Evolutionary conservation across 2,329 filamentous ascomycete species (phyloP), one percentile per base, ranked within the genome.

Genomic region (Colletotrichum agaves): DNA sequence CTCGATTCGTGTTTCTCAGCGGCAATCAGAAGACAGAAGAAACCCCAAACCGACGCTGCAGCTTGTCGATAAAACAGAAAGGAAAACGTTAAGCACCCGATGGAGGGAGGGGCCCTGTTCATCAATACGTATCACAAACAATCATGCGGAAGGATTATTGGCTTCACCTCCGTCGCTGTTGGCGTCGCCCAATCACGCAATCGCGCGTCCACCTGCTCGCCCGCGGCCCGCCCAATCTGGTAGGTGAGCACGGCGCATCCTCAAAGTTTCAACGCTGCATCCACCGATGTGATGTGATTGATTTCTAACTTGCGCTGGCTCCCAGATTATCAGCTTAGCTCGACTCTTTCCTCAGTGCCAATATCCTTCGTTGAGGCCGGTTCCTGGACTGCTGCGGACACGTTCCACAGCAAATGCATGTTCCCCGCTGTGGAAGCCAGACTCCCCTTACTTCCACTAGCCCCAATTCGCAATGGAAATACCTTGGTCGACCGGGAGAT

Each of bases 211-310:
- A 60, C 53, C 31, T 19, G 21, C 49, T 50, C 35, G 39, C 52
- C 66, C 21, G 19, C 50, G 23, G 39, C 52, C 66, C 21, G 19
- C 50, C 46, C 37, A 33, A 53, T 67, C 35, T 27, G 63, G 66
- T 62, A 69, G 56, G 62, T 69, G 62, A 61, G 55, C 62, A 68
- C 33, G 53, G 61, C 53, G 21, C 61, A 39, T 55, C 23, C 61
- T 12, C 31, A 12, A 8, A 43, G 46, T 53, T 12, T 37, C 39
- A 21, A 33, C 27, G 23, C 33, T 5, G 52, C 35, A 3, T 11
- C 35, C 15, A 43, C 19, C 10, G 11, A 23, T 5, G 12, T n/a
- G 27, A 35, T 11, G 0, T 44, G 53, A 57, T 57, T 13, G 43
- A 46, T 58, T 53, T 52, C 53, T 64, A 52, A 46, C 37, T 17